Base-by-base conservation (phyloP, 441 rosid genomes). In the Populus hybrid region DNA sequence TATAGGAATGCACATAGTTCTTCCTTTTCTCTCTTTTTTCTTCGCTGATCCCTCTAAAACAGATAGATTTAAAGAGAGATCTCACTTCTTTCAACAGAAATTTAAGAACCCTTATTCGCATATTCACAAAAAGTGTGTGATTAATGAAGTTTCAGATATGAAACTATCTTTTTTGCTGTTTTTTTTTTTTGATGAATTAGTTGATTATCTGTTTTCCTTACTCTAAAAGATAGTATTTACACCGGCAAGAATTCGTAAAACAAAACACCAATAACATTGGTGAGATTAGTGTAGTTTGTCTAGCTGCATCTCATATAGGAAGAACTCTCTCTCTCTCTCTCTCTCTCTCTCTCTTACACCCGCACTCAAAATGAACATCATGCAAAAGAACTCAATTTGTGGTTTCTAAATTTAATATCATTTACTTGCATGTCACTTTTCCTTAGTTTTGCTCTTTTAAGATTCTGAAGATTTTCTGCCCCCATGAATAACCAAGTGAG, bases 381-480 rank as follows among this genome's bases (percentile, higher is more conserved):
- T 69, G 77, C 66, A 73, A 38, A 76, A 67, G 66, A 69, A 85
- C 54, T 81, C 65, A 11, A 50, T 28, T 28, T 73, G 42, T 20
- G 32, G 70, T 76, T 75, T 66, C 18, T 30, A 20, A 72, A 68
- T 75, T 84, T 73, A 79, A 84, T 81, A 82, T 86, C 57, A 46
- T 77, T 74, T 67, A 79, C 78, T 80, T 79, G 65, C 81, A 86
- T 74, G 79, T 67, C 21, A 83, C 79, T 79, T 88, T 81, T 69
- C 73, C 38, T 71, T 59, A 76, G 74, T 68, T 76, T 26, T 46
- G 23, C 72, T 79, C 82, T 72, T 86, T 84, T 67, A 85, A 82
- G 89, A 89, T 88, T 86, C 82, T 80, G 75, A 70, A 82, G 93
- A 90, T 90, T 85, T 87, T 70, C 81, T 84, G 57, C 7, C 79